These are phyloP conservation scores for Bathelium albidoporum DNA, from an alignment of 495 filamentous ascomycete species.

Conservation along the genomic window DNA sequence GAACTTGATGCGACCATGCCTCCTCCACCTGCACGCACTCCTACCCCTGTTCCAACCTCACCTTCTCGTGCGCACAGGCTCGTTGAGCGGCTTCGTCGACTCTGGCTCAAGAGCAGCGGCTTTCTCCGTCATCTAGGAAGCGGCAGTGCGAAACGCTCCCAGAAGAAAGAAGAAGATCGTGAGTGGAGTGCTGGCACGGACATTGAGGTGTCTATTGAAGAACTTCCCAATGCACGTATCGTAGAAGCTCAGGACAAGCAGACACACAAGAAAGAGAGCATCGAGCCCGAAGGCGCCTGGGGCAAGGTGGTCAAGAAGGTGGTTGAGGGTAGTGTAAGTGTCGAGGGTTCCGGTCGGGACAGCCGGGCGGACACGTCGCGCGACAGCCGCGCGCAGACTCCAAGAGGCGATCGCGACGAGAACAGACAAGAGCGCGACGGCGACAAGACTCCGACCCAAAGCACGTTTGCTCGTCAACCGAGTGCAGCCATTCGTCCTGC, in stretches of 20 bases:
- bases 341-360: not conserved
- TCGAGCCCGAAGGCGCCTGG: not conserved
- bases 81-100: not conserved
- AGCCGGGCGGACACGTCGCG: not conserved
- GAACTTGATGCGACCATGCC: not conserved
- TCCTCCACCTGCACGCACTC: not conserved
- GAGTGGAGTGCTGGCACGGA: slow-evolving; percentile 1
- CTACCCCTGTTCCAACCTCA: not conserved
- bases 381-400: not conserved
- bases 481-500: not conserved
- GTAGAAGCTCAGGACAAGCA: slow-evolving; percentile 2
- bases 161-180: slow-evolving; percentile 1
- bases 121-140: not conserved
- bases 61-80: not conserved
- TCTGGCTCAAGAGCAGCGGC: slow-evolving; percentile 1
- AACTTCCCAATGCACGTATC: not conserved
- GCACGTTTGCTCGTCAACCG: not conserved
- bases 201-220: not conserved
- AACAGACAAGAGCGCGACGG: not conserved
- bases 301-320: slow-evolving; percentile 5
- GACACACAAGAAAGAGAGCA: not conserved
- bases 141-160: not conserved
- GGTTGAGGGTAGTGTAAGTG: not conserved
- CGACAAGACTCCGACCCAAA: not conserved
- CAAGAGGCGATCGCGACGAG: not conserved